A percentile compares a stretch with the other conserved stretches of the same genome.
These are phyloP conservation scores for Teratosphaeriaceae sp. DNA, from an alignment of 2,329 filamentous ascomycete genomes.

Conservation along the genomic window DNA sequence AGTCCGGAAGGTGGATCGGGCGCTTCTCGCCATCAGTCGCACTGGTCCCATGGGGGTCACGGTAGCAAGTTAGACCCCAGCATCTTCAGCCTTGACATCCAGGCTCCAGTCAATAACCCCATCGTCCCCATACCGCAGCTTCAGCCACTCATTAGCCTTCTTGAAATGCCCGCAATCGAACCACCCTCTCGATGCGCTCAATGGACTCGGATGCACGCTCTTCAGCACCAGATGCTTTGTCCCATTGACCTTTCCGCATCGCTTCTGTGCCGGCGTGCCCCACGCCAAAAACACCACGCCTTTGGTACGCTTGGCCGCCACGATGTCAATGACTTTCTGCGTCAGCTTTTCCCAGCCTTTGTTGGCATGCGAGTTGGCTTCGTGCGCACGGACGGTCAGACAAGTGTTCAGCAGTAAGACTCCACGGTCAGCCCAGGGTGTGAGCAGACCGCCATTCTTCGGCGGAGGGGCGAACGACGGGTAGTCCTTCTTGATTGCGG, in stretches of 20 bases:
- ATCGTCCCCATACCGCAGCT: constrained; percentile 67
- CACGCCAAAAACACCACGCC: constrained; percentile 95
- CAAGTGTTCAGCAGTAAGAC: constrained; percentile 93
- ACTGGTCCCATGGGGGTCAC: too few relatives aligned
- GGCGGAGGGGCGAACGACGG: constrained; percentile 67
- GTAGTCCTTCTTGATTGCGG: constrained; percentile 79
- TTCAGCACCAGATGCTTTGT: constrained; percentile 74
- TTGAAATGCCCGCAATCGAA: constrained; percentile 66
- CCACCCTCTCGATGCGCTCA: constrained; percentile 77
- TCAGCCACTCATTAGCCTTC: constrained; percentile 79
- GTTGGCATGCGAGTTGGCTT: constrained; percentile 77
- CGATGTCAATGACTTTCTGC: constrained; percentile 81
- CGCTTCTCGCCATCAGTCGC: too few relatives aligned
- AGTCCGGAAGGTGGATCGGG: too few relatives aligned
- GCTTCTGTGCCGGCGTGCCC: constrained; percentile 77
- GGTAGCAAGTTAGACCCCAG: constrained; percentile 34
- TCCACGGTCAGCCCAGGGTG: constrained; percentile 87
- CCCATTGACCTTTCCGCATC: constrained; percentile 66
- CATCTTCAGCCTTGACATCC: constrained; percentile 39
- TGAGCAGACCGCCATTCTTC: constrained; percentile 74
- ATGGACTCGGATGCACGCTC: constrained; percentile 86
- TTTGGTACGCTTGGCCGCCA: constrained; percentile 65
- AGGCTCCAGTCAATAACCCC: constrained; percentile 77
- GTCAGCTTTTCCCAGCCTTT: constrained; percentile 93
- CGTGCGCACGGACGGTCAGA: constrained; percentile 82